phyloP scores from a whole-genome alignment of 176 grass and related monocot species.

The Avena insularis region DNA sequence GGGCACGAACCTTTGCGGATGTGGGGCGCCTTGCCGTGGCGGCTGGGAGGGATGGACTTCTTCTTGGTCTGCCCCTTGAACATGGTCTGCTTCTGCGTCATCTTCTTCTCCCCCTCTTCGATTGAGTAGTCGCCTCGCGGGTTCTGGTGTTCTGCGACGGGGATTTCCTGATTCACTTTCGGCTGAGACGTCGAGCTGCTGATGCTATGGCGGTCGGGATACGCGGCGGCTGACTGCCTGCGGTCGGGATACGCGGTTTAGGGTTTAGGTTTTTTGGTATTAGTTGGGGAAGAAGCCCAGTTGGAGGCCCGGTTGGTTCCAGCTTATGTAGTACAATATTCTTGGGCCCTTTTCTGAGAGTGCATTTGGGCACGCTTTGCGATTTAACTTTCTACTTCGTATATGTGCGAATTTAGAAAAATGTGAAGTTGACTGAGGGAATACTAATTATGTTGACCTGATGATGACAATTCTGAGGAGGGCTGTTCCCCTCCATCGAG shows the following conservation, averaged over 20 bases:
- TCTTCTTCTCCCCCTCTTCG: slow-evolving; percentile 38
- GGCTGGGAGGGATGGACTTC: slow-evolving; percentile 80
- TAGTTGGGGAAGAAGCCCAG: background rate
- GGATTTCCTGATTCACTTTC: background rate
- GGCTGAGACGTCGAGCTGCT: background rate
- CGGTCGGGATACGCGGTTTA: no score
- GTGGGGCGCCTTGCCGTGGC: slow-evolving; percentile 75
- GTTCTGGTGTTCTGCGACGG: background rate
- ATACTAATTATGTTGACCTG: no score
- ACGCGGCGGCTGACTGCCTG: background rate
- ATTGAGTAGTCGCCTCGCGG: background rate
- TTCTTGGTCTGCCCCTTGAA: slow-evolving; percentile 87
- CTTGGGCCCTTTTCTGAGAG: background rate
- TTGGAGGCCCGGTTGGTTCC: background rate
- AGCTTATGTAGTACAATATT: background rate
- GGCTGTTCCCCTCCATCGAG: no score
- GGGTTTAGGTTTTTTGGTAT: no score
- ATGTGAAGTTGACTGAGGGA: no score
- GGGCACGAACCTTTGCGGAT: slow-evolving; percentile 74
- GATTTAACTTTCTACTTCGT: no score
- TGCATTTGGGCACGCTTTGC: no score
- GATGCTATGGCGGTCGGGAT: slow-evolving; percentile 24
- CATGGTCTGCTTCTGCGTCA: slow-evolving; percentile 91
- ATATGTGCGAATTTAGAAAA: no score
- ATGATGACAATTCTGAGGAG: no score